Percentiles rank a stretch among this genome's conserved stretches.
Conservation (phyloP, 75 land plant genomes). For the Larix kaempferi region DNA sequence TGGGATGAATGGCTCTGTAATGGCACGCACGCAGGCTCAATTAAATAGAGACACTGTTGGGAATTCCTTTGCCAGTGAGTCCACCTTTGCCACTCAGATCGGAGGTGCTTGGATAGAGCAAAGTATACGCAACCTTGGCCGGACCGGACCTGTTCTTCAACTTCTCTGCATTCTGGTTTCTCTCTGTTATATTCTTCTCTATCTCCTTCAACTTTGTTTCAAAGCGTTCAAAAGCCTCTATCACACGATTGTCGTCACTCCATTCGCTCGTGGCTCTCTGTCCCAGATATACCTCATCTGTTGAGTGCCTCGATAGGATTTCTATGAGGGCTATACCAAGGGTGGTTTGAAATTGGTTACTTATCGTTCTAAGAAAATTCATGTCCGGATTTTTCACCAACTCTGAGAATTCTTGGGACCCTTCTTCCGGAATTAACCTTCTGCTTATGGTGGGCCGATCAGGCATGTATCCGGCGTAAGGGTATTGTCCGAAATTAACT, state of each 20-base stretch:
- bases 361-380: not conserved
- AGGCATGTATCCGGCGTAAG: conserved; percentile 65
- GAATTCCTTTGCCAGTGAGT: not conserved
- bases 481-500: conserved; percentile 66
- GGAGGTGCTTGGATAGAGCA: not conserved
- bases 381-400: too few species aligned
- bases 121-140: not conserved
- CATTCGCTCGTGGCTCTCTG: conserved; percentile 28
- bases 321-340: conserved; percentile 24
- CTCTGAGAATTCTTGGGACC: not conserved
- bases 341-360: not conserved
- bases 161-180: not conserved
- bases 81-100: not conserved
- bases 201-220: not conserved
- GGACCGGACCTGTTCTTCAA: not conserved
- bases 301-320: conserved; percentile 71
- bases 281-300: conserved; percentile 81
- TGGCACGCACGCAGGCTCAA: not conserved
- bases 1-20: too few species aligned
- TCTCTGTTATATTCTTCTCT: not conserved
- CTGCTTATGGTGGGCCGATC: conserved; percentile 60
- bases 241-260: not conserved
- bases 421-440: conserved; percentile 55
- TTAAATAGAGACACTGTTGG: not conserved
- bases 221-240: not conserved